Evolutionary conservation across 345 rosid genomes (phyloP).

Genomic region (Euphorbia peplus): DNA sequence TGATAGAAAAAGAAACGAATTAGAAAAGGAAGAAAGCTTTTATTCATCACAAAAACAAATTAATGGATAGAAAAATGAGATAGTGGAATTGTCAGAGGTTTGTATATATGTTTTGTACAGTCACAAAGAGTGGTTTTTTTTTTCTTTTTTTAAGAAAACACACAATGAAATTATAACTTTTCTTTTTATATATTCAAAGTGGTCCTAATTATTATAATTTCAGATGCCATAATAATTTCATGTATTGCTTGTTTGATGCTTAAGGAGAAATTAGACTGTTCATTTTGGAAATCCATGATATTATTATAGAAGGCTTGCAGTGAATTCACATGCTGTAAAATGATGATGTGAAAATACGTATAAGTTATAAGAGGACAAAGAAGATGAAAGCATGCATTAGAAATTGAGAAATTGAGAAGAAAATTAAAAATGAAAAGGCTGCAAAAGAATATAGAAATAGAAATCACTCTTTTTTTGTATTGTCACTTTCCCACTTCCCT

Average conservation of each 20-base stretch:
- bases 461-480: slow-evolving; percentile 33
- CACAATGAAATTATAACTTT: neutral
- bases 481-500: slow-evolving; percentile 32
- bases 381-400: neutral
- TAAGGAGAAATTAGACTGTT: neutral
- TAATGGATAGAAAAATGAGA: neutral
- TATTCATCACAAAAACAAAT: neutral
- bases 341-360: neutral
- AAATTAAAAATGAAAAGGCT: slow-evolving; percentile 22
- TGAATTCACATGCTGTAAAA: neutral
- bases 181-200: slow-evolving; percentile 1
- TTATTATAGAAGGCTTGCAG: no score
- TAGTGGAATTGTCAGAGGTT: slow-evolving; percentile 17
- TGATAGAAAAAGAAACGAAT: slow-evolving; percentile 4
- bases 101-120: neutral
- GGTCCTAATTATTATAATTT: slow-evolving; percentile 9
- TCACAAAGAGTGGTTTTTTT: slow-evolving; percentile 4
- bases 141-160: neutral
- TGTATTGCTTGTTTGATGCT: slow-evolving; percentile 4
- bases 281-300: no score
- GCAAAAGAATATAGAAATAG: slow-evolving; percentile 38
- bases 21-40: slow-evolving; percentile 21
- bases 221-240: neutral
- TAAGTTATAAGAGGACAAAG: neutral
- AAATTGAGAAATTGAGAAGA: neutral